A percentile compares a stretch with the other conserved stretches of the same genome.
phyloP scores from a whole-genome alignment of 1,139 yeast species.

The Suhomyces bolitotheri region DNA sequence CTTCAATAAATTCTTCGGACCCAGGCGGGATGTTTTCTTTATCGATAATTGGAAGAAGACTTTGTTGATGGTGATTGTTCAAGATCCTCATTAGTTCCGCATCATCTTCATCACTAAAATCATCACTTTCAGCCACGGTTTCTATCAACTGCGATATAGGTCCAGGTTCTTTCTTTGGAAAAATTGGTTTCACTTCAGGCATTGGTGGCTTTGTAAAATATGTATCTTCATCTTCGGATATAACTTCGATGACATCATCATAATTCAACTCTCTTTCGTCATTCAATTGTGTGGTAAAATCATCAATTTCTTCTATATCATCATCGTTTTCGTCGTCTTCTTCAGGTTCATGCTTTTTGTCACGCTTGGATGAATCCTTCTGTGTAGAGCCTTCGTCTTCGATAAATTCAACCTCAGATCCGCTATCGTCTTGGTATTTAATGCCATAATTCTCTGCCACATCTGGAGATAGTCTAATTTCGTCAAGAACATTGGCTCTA shows the following conservation, averaged over 20 bases:
- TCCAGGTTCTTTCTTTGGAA: conserved; percentile 3
- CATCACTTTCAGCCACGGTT: conserved; percentile 27
- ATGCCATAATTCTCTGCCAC: conserved; percentile 34
- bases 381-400: conserved; percentile 14
- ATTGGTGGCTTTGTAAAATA: conserved; percentile 6
- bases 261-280: conserved; percentile 42
- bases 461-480: conserved; percentile 32
- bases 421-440: conserved; percentile 15
- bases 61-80: conserved; percentile 16
- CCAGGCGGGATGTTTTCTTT: conserved; percentile 31
- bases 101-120: conserved; percentile 40
- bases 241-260: conserved; percentile 31
- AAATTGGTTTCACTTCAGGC: conserved; percentile 5
- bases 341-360: conserved; percentile 9
- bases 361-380: conserved; percentile 5
- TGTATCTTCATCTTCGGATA: conserved; percentile 35
- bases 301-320: conserved; percentile 31
- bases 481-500: conserved; percentile 23
- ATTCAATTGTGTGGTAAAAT: conserved; percentile 43
- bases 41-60: conserved; percentile 8
- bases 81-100: conserved; percentile 32
- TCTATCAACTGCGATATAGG: conserved; percentile 9
- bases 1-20: conserved; percentile 44
- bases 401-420: conserved; percentile 14
- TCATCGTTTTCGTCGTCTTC: conserved; percentile 19